Conservation (phyloP, 179 eudicot genomes). For the Corrigiola litoralis region DNA sequence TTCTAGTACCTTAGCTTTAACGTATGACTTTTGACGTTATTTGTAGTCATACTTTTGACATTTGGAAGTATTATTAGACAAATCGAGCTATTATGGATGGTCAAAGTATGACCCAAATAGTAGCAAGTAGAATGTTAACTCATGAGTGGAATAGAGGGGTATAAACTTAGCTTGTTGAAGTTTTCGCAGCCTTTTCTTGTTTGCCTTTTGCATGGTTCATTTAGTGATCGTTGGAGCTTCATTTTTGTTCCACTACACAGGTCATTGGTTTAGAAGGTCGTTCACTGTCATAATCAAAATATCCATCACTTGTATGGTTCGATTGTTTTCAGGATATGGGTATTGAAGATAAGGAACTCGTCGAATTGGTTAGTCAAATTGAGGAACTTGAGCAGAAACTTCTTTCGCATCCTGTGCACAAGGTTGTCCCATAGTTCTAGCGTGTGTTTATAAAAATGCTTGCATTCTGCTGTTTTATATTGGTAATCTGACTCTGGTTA, state of each 20-base stretch:
- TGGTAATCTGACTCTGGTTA: neutral
- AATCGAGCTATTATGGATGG: too few species aligned
- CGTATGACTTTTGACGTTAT: too few species aligned
- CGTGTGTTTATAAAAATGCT: neutral
- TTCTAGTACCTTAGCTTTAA: neutral
- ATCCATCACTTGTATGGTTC: neutral
- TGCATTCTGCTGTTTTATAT: too few species aligned
- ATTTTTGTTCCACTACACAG: too few species aligned
- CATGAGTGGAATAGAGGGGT: neutral
- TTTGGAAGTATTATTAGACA: too few species aligned
- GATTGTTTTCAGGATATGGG: conserved; percentile 73
- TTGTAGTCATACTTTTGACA: too few species aligned
- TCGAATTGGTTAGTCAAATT: conserved; percentile 73
- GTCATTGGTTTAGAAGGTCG: neutral
- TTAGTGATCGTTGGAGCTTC: too few species aligned
- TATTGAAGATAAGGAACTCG: conserved; percentile 79
- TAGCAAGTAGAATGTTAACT: too few species aligned
- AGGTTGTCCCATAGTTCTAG: conserved; percentile 39
- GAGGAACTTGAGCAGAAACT: conserved; percentile 80
- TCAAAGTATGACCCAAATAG: too few species aligned
- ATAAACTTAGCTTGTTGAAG: neutral
- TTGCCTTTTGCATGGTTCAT: neutral
- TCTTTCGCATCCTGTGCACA: conserved; percentile 74
- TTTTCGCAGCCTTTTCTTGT: neutral
- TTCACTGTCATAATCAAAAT: neutral